Percentiles rank a stretch among this genome's conserved stretches.
Conservation (phyloP, 2,329 filamentous ascomycete species). For the Pseudocercospora eumusae region DNA sequence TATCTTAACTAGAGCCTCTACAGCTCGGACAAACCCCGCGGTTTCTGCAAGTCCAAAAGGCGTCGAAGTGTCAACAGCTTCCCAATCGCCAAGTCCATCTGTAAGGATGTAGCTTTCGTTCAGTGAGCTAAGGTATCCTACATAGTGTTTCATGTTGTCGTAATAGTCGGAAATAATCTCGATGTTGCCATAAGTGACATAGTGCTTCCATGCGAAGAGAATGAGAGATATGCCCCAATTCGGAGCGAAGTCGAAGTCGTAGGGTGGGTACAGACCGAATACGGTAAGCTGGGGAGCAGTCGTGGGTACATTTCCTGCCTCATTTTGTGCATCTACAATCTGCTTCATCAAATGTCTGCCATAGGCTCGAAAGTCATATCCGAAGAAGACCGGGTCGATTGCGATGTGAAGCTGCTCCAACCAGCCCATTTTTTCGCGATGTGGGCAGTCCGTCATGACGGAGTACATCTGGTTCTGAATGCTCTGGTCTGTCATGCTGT, state of each 20-base stretch:
- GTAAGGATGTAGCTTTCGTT: not conserved
- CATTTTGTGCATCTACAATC: not conserved
- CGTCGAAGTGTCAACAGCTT: not conserved
- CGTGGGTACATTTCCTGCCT: not conserved
- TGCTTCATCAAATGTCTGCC: not conserved
- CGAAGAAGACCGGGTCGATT: not conserved
- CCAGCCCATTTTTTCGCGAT: conserved; percentile 1
- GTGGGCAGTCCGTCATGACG: not conserved
- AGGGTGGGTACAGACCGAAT: not conserved
- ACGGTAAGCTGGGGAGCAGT: not conserved
- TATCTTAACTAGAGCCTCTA: not conserved
- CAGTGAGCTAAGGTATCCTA: not conserved
- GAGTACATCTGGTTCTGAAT: conserved; percentile 2
- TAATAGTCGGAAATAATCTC: not conserved
- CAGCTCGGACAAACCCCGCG: not conserved
- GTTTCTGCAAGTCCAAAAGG: not conserved
- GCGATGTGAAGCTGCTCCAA: not conserved
- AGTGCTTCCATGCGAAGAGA: not conserved
- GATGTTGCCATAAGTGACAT: not conserved
- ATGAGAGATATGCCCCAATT: not conserved
- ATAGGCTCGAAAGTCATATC: not conserved
- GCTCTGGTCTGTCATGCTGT: not conserved
- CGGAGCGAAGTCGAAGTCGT: not conserved
- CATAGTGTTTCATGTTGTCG: not conserved
- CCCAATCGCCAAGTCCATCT: not conserved